Evolutionary conservation across 495 filamentous ascomycete genomes (phyloP).

Genomic region (Lasiosphaeriaceae sp.): DNA sequence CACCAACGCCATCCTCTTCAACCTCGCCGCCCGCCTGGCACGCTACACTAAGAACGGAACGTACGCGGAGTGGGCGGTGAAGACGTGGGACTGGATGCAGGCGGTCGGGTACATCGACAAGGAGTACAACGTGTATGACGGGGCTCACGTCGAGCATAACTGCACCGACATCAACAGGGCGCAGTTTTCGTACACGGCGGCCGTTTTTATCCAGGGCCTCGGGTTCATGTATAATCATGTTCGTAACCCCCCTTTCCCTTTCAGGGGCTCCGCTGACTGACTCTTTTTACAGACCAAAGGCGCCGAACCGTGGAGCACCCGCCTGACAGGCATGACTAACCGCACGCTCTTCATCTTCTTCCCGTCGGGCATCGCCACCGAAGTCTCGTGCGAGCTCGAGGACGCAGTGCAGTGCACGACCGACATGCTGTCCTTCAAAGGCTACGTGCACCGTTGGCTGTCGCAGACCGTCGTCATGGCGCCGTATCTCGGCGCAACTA

Average conservation of each 20-base stretch:
- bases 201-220: conserved; percentile 59
- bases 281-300: conserved; percentile 30
- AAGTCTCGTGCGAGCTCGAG: conserved; percentile 59
- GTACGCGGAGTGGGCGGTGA: conserved; percentile 64
- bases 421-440: conserved; percentile 74
- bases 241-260: conserved; percentile 19
- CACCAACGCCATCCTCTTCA: conserved; percentile 69
- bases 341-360: conserved; percentile 55
- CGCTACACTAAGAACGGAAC: conserved; percentile 64
- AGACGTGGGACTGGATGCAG: conserved; percentile 59
- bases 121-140: conserved; percentile 62
- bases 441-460: conserved; percentile 71
- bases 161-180: conserved; percentile 51
- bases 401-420: conserved; percentile 50
- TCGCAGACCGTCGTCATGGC: conserved; percentile 61
- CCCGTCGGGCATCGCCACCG: conserved; percentile 44
- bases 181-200: conserved; percentile 66
- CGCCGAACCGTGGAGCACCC: conserved; percentile 50
- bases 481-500: conserved; percentile 54
- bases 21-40: conserved; percentile 64
- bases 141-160: conserved; percentile 49
- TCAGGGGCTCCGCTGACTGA: conserved; percentile 24
- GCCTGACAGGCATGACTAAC: conserved; percentile 54
- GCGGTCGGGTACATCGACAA: conserved; percentile 53
- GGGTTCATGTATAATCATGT: conserved; percentile 67